These are phyloP conservation scores for Erigeron philadelphicus DNA, from an alignment of 140 eudicot species.

Conservation along the genomic window DNA sequence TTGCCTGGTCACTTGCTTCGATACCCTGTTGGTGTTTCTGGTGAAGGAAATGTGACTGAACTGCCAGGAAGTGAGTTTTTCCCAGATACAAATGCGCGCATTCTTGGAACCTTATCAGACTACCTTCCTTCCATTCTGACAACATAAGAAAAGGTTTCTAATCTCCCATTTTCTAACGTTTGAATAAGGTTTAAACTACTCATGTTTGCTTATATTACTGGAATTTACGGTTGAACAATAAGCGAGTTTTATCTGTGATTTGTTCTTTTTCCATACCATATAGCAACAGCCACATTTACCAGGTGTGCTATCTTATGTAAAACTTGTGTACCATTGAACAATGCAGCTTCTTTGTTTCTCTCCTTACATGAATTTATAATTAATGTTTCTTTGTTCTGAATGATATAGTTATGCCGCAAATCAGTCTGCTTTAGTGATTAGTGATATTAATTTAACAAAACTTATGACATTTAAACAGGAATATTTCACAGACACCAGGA, in stretches of 20 bases:
- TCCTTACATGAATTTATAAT: background rate
- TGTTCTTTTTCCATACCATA: background rate
- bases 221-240: constrained; percentile 19
- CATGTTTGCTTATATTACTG: constrained; percentile 21
- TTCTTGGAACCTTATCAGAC: constrained; percentile 56
- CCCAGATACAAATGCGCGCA: constrained; percentile 62
- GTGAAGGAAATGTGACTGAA: constrained; percentile 53
- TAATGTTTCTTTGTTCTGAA: background rate
- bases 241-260: background rate
- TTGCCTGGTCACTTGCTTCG: constrained; percentile 71
- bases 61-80: constrained; percentile 57
- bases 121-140: constrained; percentile 62
- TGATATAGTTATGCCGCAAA: background rate
- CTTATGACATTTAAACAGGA: too few relatives aligned
- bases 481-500: too few relatives aligned
- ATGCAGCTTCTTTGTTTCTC: background rate
- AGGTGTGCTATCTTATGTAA: constrained; percentile 10
- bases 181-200: constrained; percentile 13
- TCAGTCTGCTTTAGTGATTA: too few relatives aligned
- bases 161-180: background rate
- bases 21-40: constrained; percentile 54
- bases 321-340: constrained; percentile 19
- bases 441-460: too few relatives aligned
- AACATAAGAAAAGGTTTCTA: constrained; percentile 29
- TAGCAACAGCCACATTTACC: constrained; percentile 10